A percentile compares a stretch with the other conserved stretches of the same genome.
Evolutionary conservation across 768 basidiomycete species (phyloP).

Genomic region (Podaxis mareebaensis): DNA sequence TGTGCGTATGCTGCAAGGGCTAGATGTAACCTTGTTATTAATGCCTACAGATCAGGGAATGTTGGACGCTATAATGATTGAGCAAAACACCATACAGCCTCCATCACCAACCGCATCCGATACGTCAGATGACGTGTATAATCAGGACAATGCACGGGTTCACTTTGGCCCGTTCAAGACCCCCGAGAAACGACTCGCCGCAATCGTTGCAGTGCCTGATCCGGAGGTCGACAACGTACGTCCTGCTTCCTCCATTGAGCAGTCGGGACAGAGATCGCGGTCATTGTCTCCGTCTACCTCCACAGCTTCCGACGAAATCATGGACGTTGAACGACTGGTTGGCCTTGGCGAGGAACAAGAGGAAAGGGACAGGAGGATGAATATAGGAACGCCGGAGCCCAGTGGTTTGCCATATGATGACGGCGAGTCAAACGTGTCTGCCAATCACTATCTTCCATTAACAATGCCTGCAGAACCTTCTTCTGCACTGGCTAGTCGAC

Average conservation of each 20-base stretch:
- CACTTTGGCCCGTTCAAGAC: conserved; percentile 55
- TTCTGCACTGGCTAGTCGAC: conserved; percentile 62
- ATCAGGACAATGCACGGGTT: conserved; percentile 43
- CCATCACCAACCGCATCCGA: conserved; percentile 29
- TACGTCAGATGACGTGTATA: conserved; percentile 42
- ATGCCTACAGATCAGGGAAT: conserved; percentile 21
- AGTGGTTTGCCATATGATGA: conserved; percentile 45
- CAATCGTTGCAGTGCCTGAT: conserved; percentile 27
- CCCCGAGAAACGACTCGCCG: conserved; percentile 49
- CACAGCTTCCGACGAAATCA: conserved; percentile 28
- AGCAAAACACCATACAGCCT: conserved; percentile 10
- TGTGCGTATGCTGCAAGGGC: background rate
- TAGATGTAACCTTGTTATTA: background rate
- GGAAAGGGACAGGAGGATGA: conserved; percentile 27
- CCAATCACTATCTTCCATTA: conserved; percentile 1
- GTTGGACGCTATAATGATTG: conserved; percentile 10
- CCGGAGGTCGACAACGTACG: conserved; percentile 21
- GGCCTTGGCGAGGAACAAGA: conserved; percentile 32
- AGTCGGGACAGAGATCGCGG: conserved; percentile 22
- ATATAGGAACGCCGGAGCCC: conserved; percentile 52
- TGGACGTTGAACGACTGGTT: conserved; percentile 28
- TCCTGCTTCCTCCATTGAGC: conserved; percentile 19
- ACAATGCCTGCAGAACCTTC: conserved; percentile 53
- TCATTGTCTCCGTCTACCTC: conserved; percentile 21
- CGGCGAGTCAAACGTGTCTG: conserved; percentile 19